A percentile compares a stretch with the other conserved stretches of the same genome.
Evolutionary conservation across 352 stramenopile species (phyloP).

Genomic region (Phytophthora pisi): DNA sequence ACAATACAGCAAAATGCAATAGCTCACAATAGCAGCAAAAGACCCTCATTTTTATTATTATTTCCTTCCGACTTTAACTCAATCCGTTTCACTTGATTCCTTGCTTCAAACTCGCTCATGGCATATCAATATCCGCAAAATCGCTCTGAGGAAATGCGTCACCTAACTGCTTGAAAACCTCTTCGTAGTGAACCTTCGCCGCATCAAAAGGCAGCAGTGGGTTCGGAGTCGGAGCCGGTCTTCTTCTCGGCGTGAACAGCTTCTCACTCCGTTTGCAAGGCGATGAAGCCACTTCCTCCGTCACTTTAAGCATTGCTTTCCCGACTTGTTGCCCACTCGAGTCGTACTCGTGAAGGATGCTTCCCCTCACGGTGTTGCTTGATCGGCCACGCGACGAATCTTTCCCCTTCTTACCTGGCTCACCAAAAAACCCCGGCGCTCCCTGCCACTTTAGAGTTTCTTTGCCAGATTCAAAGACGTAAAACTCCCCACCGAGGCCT

Average conservation of each 20-base stretch:
- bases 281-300: not conserved
- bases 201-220: not conserved
- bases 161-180: not conserved
- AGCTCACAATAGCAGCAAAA: not conserved
- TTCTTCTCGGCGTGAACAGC: not conserved
- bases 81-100: too few species aligned
- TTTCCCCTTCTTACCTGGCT: not conserved
- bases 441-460: not conserved
- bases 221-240: not conserved
- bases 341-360: not conserved
- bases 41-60: not conserved
- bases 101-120: not conserved
- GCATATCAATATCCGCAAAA: not conserved
- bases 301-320: not conserved
- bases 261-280: not conserved
- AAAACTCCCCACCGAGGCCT: not conserved
- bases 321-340: not conserved
- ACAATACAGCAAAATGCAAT: not conserved
- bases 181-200: not conserved
- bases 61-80: not conserved
- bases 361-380: not conserved
- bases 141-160: slow-evolving; percentile 1
- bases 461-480: not conserved
- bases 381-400: not conserved
- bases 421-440: not conserved